These are phyloP conservation scores for Coniella vitis DNA, from an alignment of 2,329 filamentous ascomycete genomes.

Conservation along the genomic window DNA sequence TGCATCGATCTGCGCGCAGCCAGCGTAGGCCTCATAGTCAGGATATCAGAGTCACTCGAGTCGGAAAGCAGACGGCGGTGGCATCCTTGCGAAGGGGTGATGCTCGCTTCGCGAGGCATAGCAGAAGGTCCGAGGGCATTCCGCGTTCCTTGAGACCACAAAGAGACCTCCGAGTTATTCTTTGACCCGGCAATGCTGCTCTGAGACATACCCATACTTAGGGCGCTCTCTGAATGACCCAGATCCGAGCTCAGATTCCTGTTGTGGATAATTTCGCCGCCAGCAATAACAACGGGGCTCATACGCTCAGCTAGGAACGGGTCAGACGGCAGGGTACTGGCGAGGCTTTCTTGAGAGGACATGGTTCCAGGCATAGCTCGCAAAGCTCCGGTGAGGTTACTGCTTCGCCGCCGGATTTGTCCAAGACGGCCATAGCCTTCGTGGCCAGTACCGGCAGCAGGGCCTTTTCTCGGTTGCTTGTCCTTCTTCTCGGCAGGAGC, in stretches of 20 bases:
- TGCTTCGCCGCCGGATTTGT: constrained; percentile 55
- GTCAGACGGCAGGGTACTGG: constrained; percentile 39
- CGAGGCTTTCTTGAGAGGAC: constrained; percentile 46
- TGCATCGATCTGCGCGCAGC: constrained; percentile 51
- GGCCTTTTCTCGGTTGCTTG: constrained; percentile 62
- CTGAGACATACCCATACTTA: constrained; percentile 35
- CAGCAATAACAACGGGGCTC: constrained; percentile 60
- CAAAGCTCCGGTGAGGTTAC: constrained; percentile 43
- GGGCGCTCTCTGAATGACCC: constrained; percentile 42
- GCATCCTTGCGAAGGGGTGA: constrained; percentile 18
- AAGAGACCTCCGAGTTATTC: constrained; percentile 33
- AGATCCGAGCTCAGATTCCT: constrained; percentile 46
- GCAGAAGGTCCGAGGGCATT: constrained; percentile 49
- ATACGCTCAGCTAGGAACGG: constrained; percentile 55
- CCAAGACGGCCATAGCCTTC: constrained; percentile 73
- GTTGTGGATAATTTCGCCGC: constrained; percentile 56
- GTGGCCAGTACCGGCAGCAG: constrained; percentile 86
- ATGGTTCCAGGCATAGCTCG: constrained; percentile 38
- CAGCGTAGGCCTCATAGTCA: constrained; percentile 42
- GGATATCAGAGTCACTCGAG: constrained; percentile 47
- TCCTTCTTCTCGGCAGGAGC: constrained; percentile 52
- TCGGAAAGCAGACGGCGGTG: constrained; percentile 42
- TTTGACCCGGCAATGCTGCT: constrained; percentile 36
- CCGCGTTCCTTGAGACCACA: constrained; percentile 34
- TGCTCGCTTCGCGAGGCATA: constrained; percentile 33